phyloP scores from a whole-genome alignment of 2,329 filamentous ascomycete species.

The Cryphonectria carpinicola region DNA sequence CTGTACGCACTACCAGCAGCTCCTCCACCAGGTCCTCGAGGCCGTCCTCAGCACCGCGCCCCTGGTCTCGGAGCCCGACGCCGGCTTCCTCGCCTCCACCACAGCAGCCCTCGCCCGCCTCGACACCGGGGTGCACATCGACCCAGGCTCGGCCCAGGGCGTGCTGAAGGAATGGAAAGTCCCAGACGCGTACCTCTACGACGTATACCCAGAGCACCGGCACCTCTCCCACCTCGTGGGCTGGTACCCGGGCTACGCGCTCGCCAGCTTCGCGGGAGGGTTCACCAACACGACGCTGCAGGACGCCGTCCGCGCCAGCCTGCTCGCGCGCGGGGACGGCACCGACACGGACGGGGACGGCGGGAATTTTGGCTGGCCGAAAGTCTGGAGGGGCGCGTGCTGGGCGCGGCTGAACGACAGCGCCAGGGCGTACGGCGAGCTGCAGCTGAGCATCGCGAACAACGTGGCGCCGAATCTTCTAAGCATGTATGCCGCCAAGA shows the following conservation, averaged over 20 bases:
- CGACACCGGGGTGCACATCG: slow-evolving; percentile 55
- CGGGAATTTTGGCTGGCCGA: slow-evolving; percentile 58
- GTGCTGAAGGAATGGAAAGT: slow-evolving; percentile 57
- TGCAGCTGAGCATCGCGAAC: slow-evolving; percentile 51
- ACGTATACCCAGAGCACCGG: slow-evolving; percentile 41
- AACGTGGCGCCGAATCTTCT: slow-evolving; percentile 57
- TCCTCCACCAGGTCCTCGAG: slow-evolving; percentile 50
- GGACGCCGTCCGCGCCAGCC: slow-evolving; percentile 48
- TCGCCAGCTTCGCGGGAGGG: slow-evolving; percentile 47
- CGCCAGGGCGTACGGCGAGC: slow-evolving; percentile 50
- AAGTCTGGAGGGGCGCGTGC: slow-evolving; percentile 60
- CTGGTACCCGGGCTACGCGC: slow-evolving; percentile 58
- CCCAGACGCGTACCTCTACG: slow-evolving; percentile 40
- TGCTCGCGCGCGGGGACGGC: slow-evolving; percentile 36
- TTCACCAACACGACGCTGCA: slow-evolving; percentile 49
- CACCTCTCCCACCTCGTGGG: slow-evolving; percentile 60
- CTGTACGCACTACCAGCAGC: slow-evolving; percentile 58
- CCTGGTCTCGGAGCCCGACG: slow-evolving; percentile 34
- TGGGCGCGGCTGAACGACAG: slow-evolving; percentile 60
- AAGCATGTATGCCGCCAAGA: slow-evolving; percentile 52
- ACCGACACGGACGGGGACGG: slow-evolving; percentile 21
- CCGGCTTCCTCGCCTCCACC: slow-evolving; percentile 41
- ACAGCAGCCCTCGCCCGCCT: slow-evolving; percentile 47
- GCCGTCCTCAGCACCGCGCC: slow-evolving; percentile 38
- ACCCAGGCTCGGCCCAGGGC: slow-evolving; percentile 37